Percentiles rank a stretch among this genome's conserved stretches.
Evolutionary conservation across 2,329 filamentous ascomycete species (phyloP).

Genomic region (Colletotrichum neosansevieriae): DNA sequence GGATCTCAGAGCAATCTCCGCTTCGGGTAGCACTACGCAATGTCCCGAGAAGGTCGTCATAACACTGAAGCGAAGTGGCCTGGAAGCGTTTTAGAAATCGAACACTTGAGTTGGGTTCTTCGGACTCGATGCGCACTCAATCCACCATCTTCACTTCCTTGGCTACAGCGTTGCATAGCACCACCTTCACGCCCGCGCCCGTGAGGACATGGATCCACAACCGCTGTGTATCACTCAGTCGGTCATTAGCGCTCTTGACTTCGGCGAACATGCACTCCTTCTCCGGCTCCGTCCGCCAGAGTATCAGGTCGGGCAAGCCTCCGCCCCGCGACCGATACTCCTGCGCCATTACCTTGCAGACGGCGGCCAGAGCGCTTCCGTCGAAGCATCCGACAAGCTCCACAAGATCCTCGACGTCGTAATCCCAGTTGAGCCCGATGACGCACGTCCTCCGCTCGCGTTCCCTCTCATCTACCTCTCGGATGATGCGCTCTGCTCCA

Average conservation of each 20-base stretch:
- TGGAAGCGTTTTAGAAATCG: no score
- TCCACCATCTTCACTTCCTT: conserved; percentile 61
- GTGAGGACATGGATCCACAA: conserved; percentile 96
- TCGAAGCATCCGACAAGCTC: conserved; percentile 85
- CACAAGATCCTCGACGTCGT: conserved; percentile 79
- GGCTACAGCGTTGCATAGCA: conserved; percentile 77
- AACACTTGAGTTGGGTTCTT: no score
- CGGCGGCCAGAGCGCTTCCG: conserved; percentile 81
- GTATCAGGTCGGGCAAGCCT: conserved; percentile 91
- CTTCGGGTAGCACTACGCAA: conserved; percentile 20
- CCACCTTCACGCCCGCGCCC: conserved; percentile 86
- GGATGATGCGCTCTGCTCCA: conserved; percentile 74
- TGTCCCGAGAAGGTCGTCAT: not conserved
- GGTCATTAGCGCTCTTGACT: conserved; percentile 89
- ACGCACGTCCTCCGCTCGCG: conserved; percentile 81
- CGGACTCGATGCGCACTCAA: conserved; percentile 42
- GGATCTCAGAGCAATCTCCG: conserved; percentile 32
- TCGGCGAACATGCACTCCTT: conserved; percentile 79
- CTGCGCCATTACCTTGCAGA: conserved; percentile 95
- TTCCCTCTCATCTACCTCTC: conserved; percentile 76
- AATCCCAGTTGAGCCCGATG: conserved; percentile 94
- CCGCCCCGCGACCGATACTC: conserved; percentile 90
- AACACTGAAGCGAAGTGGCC: not conserved
- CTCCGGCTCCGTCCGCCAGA: conserved; percentile 73
- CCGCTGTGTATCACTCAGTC: conserved; percentile 93